Conservation (phyloP, 768 basidiomycete species). For the Rhizopogon roseolus region DNA sequence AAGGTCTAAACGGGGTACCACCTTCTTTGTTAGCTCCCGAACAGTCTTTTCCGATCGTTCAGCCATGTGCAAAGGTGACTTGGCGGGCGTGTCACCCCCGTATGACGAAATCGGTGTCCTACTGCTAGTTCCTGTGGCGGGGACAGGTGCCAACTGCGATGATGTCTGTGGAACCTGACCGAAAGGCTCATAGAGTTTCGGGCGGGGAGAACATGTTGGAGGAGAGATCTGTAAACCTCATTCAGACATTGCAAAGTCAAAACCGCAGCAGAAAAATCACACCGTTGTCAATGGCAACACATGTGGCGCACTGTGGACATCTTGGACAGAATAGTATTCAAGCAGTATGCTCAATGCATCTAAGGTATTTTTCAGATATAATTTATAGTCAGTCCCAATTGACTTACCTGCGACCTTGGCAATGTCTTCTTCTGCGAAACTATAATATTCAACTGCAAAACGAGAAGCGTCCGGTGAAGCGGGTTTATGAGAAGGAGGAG, state of each 20-base stretch:
- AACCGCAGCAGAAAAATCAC: slow-evolving; percentile 19
- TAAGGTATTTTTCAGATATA: slow-evolving; percentile 22
- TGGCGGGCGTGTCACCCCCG: slow-evolving; percentile 50
- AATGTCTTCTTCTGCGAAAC: slow-evolving; percentile 56
- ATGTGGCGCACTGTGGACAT: slow-evolving; percentile 44
- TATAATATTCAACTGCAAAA: slow-evolving; percentile 63
- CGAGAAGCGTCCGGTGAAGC: slow-evolving; percentile 66
- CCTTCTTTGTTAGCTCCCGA: slow-evolving; percentile 14
- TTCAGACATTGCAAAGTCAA: slow-evolving; percentile 1
- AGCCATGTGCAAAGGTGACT: slow-evolving; percentile 17
- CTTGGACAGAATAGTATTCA: slow-evolving; percentile 70
- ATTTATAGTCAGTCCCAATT: background rate
- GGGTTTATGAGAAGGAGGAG: slow-evolving; percentile 74
- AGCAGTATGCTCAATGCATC: slow-evolving; percentile 63
- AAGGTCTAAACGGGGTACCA: slow-evolving; percentile 18
- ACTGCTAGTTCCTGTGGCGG: slow-evolving; percentile 27
- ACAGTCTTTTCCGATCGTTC: slow-evolving; percentile 4
- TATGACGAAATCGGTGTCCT: slow-evolving; percentile 59
- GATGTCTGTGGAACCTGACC: slow-evolving; percentile 22
- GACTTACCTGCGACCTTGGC: slow-evolving; percentile 53
- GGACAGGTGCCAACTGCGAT: slow-evolving; percentile 10
- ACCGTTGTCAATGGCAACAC: slow-evolving; percentile 48
- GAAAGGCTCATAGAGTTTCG: slow-evolving; percentile 36
- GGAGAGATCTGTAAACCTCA: slow-evolving; percentile 40
- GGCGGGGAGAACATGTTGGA: slow-evolving; percentile 36